Evolutionary conservation across 371 early-diverging fungal genomes (phyloP), one percentile per base, ranked within the genome.

Genomic region (Dichotomocladium elegans): DNA sequence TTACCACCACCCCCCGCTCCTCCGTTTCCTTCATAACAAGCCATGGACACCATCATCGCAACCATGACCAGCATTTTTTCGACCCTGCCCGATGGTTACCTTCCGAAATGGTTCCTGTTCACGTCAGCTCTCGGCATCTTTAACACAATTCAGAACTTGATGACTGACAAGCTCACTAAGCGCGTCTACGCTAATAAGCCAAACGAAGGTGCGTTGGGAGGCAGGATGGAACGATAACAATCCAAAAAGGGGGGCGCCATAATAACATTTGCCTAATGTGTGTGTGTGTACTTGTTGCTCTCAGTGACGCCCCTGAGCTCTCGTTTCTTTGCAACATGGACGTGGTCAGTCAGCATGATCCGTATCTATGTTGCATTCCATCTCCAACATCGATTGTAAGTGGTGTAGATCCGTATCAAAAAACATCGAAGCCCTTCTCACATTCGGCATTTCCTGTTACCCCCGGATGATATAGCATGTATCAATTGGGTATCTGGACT

Each of bases 321-420:
- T 15, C 83, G 91, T 17, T 69, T 89, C 53, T 89, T 91, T 78
- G 91, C 88, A 8, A 76, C 82, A 24, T 93, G 91, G 91, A 91
- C 91, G 10, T 70, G 87, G 66, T 75, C 85, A 35, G 82, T 85
- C 7, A 85, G 82, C 34, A 77, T 87, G 52, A 72, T 93, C 41
- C 86, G 93, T 47, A 69, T 90, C 51, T 88, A 88, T 64, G 79
- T 81, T 35, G 89, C 91, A 11, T 91, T 85, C 64, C 80, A 90
- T 64, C 76, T 91, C 43, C 67, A 80, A 52, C 74, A 89, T 57
- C 68, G 73, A 51, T 78, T 75, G 88, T 88, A 76, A 58, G 85
- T 75, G 28, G 22, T 34, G 29, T 26, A 19, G 40, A 14, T 31
- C 19, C n/a, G 4, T 40, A 22, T 44, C 25, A 33, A 43, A 12